Evolutionary conservation across 352 stramenopile species (phyloP).

Genomic region (Globisporangium takayamanum): DNA sequence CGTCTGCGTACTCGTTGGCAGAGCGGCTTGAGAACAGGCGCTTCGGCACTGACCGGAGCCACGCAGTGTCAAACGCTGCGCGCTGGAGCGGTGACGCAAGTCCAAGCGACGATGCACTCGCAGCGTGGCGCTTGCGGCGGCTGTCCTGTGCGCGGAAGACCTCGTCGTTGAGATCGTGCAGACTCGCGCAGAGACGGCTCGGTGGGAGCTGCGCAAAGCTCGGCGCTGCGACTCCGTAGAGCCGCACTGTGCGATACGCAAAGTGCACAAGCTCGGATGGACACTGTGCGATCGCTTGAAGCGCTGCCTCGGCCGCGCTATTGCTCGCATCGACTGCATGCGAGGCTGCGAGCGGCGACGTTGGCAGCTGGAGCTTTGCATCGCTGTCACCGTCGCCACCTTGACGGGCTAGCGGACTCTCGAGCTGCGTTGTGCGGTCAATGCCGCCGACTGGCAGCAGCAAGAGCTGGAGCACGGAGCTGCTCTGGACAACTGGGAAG

Average conservation of each 20-base stretch:
- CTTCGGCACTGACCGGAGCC: slow-evolving; percentile 23
- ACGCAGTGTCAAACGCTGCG: slow-evolving; percentile 15
- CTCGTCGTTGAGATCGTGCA: slow-evolving; percentile 51
- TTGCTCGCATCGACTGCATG: background rate
- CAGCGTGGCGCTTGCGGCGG: slow-evolving; percentile 26
- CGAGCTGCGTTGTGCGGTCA: background rate
- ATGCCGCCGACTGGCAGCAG: slow-evolving; percentile 39
- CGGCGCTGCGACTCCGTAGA: slow-evolving; percentile 50
- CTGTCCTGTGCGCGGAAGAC: slow-evolving; percentile 44
- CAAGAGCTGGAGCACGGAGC: slow-evolving; percentile 61
- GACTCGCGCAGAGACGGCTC: slow-evolving; percentile 26
- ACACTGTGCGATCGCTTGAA: slow-evolving; percentile 7
- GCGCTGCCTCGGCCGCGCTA: background rate
- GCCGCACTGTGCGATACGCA: slow-evolving; percentile 42
- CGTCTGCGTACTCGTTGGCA: background rate
- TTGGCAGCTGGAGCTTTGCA: background rate
- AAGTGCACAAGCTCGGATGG: slow-evolving; percentile 42
- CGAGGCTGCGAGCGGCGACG: background rate
- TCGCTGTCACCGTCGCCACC: background rate
- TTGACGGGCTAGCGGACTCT: no score
- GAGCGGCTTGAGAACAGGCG: slow-evolving; percentile 13
- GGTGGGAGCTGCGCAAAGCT: slow-evolving; percentile 57
- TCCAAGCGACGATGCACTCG: background rate
- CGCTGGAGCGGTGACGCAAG: slow-evolving; percentile 4
- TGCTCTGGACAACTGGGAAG: slow-evolving; percentile 47